Conservation (phyloP, 2,329 filamentous ascomycete species). For the Orbilia ellipsospora region DNA sequence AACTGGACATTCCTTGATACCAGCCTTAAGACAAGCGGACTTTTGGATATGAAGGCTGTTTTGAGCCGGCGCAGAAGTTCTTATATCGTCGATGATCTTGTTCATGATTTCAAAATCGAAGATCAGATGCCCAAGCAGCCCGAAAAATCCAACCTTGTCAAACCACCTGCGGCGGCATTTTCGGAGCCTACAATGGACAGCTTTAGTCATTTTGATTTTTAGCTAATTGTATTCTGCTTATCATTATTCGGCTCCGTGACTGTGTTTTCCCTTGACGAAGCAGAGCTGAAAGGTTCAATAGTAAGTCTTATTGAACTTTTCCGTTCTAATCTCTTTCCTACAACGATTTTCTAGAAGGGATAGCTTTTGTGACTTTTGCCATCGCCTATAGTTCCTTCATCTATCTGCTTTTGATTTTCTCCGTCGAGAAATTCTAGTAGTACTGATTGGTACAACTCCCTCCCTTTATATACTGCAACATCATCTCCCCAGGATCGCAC, state of each 20-base stretch:
- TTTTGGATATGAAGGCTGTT: slow-evolving; percentile 62
- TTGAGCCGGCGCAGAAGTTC: slow-evolving; percentile 73
- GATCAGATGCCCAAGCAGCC: slow-evolving; percentile 59
- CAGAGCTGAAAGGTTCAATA: background rate
- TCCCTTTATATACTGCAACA: slow-evolving; percentile 81
- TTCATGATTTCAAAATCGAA: slow-evolving; percentile 60
- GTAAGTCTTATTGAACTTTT: background rate
- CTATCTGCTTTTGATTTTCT: slow-evolving; percentile 78
- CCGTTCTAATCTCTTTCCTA: background rate
- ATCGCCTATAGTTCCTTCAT: slow-evolving; percentile 72
- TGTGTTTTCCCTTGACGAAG: background rate
- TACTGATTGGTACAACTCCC: slow-evolving; percentile 77
- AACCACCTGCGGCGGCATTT: slow-evolving; percentile 79
- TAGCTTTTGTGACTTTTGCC: slow-evolving; percentile 66
- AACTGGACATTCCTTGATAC: slow-evolving; percentile 80
- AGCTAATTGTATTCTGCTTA: slow-evolving; percentile 30
- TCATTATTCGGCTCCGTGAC: background rate
- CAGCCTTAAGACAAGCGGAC: slow-evolving; percentile 61
- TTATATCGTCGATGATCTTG: slow-evolving; percentile 80
- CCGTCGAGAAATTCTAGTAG: slow-evolving; percentile 79
- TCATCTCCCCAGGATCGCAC: slow-evolving; percentile 83
- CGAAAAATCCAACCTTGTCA: slow-evolving; percentile 64
- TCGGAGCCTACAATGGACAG: slow-evolving; percentile 92
- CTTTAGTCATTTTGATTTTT: slow-evolving; percentile 94
- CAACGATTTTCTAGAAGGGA: slow-evolving; percentile 14